These are phyloP conservation scores for Taphrina deformans DNA, from an alignment of 1,139 yeast species.

Conservation along the genomic window DNA sequence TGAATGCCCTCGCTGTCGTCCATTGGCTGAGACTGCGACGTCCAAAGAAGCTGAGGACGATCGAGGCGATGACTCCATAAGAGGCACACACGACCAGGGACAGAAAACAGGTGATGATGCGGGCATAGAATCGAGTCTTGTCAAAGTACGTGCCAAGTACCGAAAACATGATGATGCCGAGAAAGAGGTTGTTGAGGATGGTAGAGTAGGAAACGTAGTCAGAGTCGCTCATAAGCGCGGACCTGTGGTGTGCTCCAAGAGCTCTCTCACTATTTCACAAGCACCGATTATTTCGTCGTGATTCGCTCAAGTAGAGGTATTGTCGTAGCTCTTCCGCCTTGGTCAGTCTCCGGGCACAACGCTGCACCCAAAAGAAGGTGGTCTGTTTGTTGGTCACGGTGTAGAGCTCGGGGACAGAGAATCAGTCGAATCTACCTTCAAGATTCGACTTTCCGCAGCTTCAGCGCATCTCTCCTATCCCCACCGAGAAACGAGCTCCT, in stretches of 20 bases:
- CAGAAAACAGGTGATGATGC: slow-evolving; percentile 45
- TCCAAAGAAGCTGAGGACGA: slow-evolving; percentile 65
- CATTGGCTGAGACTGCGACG: slow-evolving; percentile 82
- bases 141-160: slow-evolving; percentile 38
- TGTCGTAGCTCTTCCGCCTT: too few relatives aligned
- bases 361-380: too few relatives aligned
- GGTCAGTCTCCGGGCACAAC: too few relatives aligned
- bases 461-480: too few relatives aligned
- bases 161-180: slow-evolving; percentile 14
- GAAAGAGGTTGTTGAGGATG: slow-evolving; percentile 3
- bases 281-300: too few relatives aligned
- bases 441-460: too few relatives aligned
- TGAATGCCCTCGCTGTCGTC: slow-evolving; percentile 82
- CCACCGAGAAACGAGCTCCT: too few relatives aligned
- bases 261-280: not conserved
- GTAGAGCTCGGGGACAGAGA: too few relatives aligned
- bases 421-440: too few relatives aligned
- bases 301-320: too few relatives aligned
- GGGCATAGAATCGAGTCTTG: slow-evolving; percentile 46
- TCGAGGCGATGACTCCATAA: slow-evolving; percentile 70
- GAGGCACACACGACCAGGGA: slow-evolving; percentile 37
- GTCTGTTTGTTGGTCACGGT: too few relatives aligned
- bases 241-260: not conserved
- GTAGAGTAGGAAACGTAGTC: not conserved
- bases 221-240: not conserved